phyloP scores from a whole-genome alignment of 2,329 filamentous ascomycete genomes.

The Fusarium keratoplasticum region DNA sequence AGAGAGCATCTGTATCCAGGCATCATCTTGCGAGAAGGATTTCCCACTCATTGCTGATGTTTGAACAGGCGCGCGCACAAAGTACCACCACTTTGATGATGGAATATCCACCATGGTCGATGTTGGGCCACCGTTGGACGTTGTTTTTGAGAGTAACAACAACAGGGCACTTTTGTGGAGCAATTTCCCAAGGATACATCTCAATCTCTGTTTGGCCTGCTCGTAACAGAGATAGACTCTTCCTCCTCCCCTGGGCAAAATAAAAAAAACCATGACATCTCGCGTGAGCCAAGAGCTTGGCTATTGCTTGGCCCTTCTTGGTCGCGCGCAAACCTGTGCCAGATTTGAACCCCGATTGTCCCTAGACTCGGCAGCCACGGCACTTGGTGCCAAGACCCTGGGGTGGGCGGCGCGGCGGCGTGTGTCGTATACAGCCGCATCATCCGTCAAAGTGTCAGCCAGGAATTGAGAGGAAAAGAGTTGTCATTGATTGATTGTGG shows the following conservation, averaged over 20 bases:
- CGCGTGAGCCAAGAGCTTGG: constrained; percentile 20
- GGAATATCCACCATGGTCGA: not conserved
- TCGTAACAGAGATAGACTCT: not conserved
- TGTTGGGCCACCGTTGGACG: not conserved
- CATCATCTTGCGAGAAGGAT: not conserved
- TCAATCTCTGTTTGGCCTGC: not conserved
- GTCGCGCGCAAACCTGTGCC: constrained; percentile 6
- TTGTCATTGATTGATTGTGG: not conserved
- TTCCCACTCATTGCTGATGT: not conserved
- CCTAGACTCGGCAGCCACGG: constrained; percentile 46
- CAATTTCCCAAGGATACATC: not conserved
- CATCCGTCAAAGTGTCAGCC: constrained; percentile 35
- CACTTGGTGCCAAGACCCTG: constrained; percentile 45
- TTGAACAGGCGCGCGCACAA: not conserved
- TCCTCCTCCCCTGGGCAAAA: not conserved
- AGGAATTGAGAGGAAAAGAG: not conserved
- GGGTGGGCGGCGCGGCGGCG: constrained; percentile 19
- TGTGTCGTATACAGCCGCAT: constrained; percentile 40
- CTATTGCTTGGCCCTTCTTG: constrained; percentile 12
- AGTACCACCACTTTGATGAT: not conserved
- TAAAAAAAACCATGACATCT: constrained; percentile 11
- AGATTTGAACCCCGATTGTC: constrained; percentile 23
- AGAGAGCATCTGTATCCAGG: not conserved
- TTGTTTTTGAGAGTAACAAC: not conserved
- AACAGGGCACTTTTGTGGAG: not conserved